Percentiles rank a stretch among this genome's conserved stretches.
phyloP scores from a whole-genome alignment of 805 yeast genomes.

The Wickerhamiella occidentalis region DNA sequence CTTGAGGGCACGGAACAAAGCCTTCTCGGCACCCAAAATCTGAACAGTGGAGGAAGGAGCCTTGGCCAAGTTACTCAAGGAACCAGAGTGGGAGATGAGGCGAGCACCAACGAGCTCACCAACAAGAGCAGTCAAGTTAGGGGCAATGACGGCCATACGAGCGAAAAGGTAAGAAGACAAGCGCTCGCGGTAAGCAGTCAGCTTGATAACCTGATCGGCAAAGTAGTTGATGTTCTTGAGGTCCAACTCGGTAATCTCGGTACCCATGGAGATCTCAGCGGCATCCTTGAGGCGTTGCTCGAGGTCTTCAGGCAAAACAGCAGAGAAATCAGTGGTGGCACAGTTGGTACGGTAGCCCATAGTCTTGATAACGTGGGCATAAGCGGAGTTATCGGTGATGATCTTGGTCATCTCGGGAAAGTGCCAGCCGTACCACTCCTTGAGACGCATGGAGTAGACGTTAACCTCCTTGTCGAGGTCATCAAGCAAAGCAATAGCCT shows the following conservation, averaged over 20 bases:
- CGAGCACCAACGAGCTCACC: constrained; percentile 99
- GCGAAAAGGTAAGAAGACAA: constrained; percentile 79
- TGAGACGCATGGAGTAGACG: constrained; percentile 97
- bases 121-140: constrained; percentile 86
- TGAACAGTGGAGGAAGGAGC: constrained; percentile 98
- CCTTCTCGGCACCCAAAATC: constrained; percentile 98
- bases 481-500: constrained; percentile 93
- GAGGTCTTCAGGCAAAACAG: constrained; percentile 81
- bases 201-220: constrained; percentile 93
- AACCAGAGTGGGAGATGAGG: constrained; percentile 94
- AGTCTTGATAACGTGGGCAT: constrained; percentile 81
- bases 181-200: constrained; percentile 93
- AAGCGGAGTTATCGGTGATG: constrained; percentile 89
- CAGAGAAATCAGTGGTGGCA: constrained; percentile 77
- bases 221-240: constrained; percentile 75
- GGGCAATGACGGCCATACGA: constrained; percentile 98
- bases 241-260: constrained; percentile 90
- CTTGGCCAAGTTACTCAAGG: constrained; percentile 85
- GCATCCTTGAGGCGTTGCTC: constrained; percentile 90
- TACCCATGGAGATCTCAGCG: constrained; percentile 99
- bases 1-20: constrained; percentile 94
- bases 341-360: constrained; percentile 95
- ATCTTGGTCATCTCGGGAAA: constrained; percentile 98
- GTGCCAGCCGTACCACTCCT: constrained; percentile 99
- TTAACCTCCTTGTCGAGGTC: constrained; percentile 95